Percentiles rank a stretch among this genome's conserved stretches.
phyloP scores from a whole-genome alignment of 2,329 filamentous ascomycete species.

The Fusarium sp. region DNA sequence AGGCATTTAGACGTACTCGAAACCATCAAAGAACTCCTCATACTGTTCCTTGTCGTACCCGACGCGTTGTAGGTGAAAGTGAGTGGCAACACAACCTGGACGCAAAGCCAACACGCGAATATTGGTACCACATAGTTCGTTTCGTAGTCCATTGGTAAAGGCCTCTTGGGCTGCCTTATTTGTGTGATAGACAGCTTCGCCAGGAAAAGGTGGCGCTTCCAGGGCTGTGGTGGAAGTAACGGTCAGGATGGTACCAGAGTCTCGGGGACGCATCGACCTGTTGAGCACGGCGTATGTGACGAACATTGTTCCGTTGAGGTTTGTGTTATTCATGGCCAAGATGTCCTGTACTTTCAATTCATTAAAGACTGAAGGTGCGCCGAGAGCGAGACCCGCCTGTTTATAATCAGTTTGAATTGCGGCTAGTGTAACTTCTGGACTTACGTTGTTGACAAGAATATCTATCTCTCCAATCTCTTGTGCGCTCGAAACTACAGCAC shows the following conservation, averaged over 20 bases:
- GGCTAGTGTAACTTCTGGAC: not conserved
- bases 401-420: not conserved
- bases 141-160: constrained; percentile 17
- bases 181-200: constrained; percentile 29
- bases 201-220: constrained; percentile 14
- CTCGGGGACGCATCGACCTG: constrained; percentile 17
- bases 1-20: not conserved
- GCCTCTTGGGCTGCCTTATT: constrained; percentile 25
- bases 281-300: constrained; percentile 54
- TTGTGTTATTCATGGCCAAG: constrained; percentile 20
- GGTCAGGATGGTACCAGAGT: constrained; percentile 28
- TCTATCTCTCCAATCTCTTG: constrained; percentile 27
- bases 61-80: constrained; percentile 34
- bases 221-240: constrained; percentile 26
- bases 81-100: constrained; percentile 25
- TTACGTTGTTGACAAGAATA: constrained; percentile 33
- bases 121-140: constrained; percentile 17
- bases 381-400: constrained; percentile 30
- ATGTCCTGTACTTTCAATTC: constrained; percentile 20
- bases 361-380: constrained; percentile 18
- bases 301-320: constrained; percentile 55
- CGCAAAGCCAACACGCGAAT: constrained; percentile 28
- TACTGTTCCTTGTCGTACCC: constrained; percentile 16
- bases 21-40: constrained; percentile 26
- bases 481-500: not conserved